These are phyloP conservation scores for Candida vartiovaarae DNA, from an alignment of 805 yeast species.

Conservation along the genomic window DNA sequence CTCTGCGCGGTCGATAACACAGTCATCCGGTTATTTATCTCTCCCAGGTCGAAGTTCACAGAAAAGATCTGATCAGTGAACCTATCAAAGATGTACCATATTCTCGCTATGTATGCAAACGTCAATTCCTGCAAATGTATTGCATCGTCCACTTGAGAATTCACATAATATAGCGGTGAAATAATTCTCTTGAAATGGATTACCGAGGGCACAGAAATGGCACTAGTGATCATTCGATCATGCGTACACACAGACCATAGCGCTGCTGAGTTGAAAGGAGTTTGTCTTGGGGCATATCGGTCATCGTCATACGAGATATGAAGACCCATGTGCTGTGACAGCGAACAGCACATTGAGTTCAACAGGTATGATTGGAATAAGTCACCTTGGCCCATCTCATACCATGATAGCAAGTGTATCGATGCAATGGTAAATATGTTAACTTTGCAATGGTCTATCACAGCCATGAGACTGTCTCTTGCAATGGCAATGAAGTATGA, in stretches of 20 bases:
- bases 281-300: conserved; percentile 7
- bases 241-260: conserved; percentile 28
- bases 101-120: conserved; percentile 22
- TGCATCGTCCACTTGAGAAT: neutral
- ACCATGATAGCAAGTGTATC: conserved; percentile 23
- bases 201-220: conserved; percentile 25
- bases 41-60: conserved; percentile 27
- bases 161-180: conserved; percentile 24
- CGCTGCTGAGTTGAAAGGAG: conserved; percentile 21
- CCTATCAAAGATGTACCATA: conserved; percentile 28
- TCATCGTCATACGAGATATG: conserved; percentile 20
- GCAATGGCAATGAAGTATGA: conserved; percentile 22
- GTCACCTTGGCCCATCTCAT: conserved; percentile 26
- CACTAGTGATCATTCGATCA: conserved; percentile 24
- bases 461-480: conserved; percentile 19
- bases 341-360: conserved; percentile 26
- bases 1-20: conserved; percentile 21
- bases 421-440: conserved; percentile 17
- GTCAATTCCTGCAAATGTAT: conserved; percentile 19
- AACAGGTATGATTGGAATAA: conserved; percentile 26
- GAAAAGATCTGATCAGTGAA: conserved; percentile 29
- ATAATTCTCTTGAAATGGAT: conserved; percentile 29
- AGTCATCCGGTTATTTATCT: conserved; percentile 22
- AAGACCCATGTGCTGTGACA: conserved; percentile 29
- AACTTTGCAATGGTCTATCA: conserved; percentile 6